Conservation (phyloP, 1,284 basidiomycete genomes). For the Xanthoconium separans region DNA sequence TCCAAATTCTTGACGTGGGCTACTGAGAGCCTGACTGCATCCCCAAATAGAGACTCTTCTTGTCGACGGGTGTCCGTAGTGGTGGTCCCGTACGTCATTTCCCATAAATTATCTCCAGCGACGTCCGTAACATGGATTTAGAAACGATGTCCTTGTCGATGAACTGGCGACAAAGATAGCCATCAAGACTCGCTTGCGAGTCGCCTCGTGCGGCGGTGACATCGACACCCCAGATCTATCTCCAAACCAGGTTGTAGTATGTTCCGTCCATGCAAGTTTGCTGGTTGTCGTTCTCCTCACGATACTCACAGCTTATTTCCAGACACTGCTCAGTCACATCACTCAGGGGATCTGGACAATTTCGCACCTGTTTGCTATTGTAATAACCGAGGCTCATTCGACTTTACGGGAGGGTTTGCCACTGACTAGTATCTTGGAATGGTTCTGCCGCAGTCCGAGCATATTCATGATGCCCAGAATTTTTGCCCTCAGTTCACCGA, state of each 20-base stretch:
- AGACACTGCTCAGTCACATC: conserved; percentile 34
- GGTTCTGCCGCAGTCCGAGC: conserved; percentile 43
- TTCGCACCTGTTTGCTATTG: conserved; percentile 42
- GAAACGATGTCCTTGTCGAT: conserved; percentile 16
- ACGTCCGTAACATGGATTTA: conserved; percentile 11
- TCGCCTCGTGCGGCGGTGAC: conserved; percentile 21
- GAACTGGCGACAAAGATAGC: conserved; percentile 17
- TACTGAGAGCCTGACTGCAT: neutral
- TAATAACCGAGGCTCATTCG: conserved; percentile 40
- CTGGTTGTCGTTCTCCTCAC: conserved; percentile 2
- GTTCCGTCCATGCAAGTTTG: conserved; percentile 36
- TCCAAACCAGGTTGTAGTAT: conserved; percentile 39
- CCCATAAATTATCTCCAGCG: neutral
- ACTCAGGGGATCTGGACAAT: conserved; percentile 34
- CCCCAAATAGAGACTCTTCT: neutral
- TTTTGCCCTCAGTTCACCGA: conserved; percentile 40
- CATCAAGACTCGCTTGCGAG: conserved; percentile 18
- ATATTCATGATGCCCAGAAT: conserved; percentile 41
- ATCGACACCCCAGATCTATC: conserved; percentile 28
- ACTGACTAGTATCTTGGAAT: conserved; percentile 43
- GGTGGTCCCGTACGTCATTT: conserved; percentile 21
- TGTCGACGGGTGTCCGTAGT: conserved; percentile 17
- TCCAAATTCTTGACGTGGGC: conserved; percentile 26
- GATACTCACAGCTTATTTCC: conserved; percentile 9
- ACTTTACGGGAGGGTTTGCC: conserved; percentile 27